Base-by-base conservation (phyloP, 106 monocot genomes). In the Triglochin maritima region DNA sequence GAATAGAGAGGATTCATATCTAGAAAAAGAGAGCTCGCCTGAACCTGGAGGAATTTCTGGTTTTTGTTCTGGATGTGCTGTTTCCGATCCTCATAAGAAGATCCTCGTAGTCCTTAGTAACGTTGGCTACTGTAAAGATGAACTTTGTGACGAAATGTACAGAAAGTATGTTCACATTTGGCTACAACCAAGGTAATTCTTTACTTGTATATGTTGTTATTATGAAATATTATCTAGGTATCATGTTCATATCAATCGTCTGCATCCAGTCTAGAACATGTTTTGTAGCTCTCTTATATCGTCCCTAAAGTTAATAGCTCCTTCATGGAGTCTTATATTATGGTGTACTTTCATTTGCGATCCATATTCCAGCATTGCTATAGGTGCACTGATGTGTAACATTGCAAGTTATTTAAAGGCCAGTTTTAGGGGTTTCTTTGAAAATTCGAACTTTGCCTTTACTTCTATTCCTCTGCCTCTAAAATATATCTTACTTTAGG, bases 51-150 rank as follows among this genome's bases (percentile, higher is more conserved):
- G 70, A 59, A 46, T 74, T n/a, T 74, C 69, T 72, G 59, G 54
- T 60, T 4, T 75, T 65, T 59, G 67, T 65, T 63, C 72, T 72
- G 80, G 69, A 50, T 65, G 42, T 47, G 73, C 71, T 81, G 67
- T 70, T 78, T 57, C 60, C 65, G 98, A 82, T 81, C 75, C 84
- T 11, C 82, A 84, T 64, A 88, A 86, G 78, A 98, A 77, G 79
- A 64, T 92, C 11, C 76, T 98, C 49, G 81, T 98, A 65, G 75
- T 92, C 54, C 59, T 98, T 67, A 98, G 98, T 76, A 98, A 98
- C 68, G 89, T 98, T 71, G 98, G 98, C 17, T 92, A 86, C 81
- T 98, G 98, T 77, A 98, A 98, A 81, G 79, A 88, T 69, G 92
- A 98, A 69, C 92, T 98, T 75, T 88, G 81, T 62, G 67, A 69